Percentiles rank a stretch among this genome's conserved stretches.
These are phyloP conservation scores for Microbotryum intermedium DNA, from an alignment of 1,284 basidiomycete genomes.

Conservation along the genomic window DNA sequence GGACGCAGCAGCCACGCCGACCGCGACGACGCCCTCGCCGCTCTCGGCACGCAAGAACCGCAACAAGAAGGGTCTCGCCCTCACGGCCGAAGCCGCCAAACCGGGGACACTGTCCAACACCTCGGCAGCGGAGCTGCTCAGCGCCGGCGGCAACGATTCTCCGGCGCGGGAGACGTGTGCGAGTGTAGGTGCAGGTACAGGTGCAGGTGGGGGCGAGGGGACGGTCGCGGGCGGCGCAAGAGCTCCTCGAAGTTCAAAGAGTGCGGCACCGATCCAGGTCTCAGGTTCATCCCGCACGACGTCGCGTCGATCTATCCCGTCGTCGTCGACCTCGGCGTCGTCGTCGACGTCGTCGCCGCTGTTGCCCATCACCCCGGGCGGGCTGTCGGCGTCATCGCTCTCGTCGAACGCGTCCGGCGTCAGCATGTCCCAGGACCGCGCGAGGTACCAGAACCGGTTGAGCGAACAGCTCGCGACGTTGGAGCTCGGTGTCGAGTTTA, in stretches of 20 bases:
- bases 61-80: constrained; percentile 27
- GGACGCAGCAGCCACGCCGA: too few species aligned
- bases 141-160: too few species aligned
- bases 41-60: constrained; percentile 16
- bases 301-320: background rate
- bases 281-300: constrained; percentile 6
- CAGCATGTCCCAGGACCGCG: too few species aligned
- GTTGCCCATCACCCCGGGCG: constrained; percentile 17
- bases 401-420: background rate
- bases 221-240: background rate
- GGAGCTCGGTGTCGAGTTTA: constrained; percentile 41
- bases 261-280: constrained; percentile 18
- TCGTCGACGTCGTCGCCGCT: constrained; percentile 3
- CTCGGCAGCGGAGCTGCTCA: constrained; percentile 1
- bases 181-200: too few species aligned
- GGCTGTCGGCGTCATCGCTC: constrained; percentile 1
- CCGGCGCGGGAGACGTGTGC: too few species aligned
- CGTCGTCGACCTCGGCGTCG: background rate
- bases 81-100: constrained; percentile 15
- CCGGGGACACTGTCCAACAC: constrained; percentile 23
- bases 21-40: too few species aligned
- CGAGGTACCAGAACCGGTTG: constrained; percentile 14
- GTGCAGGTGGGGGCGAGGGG: background rate
- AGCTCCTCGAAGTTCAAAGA: background rate
- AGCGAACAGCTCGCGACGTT: constrained; percentile 34